These are phyloP conservation scores for Candida khao-thaluensis DNA, from an alignment of 805 yeast genomes.

Conservation along the genomic window DNA sequence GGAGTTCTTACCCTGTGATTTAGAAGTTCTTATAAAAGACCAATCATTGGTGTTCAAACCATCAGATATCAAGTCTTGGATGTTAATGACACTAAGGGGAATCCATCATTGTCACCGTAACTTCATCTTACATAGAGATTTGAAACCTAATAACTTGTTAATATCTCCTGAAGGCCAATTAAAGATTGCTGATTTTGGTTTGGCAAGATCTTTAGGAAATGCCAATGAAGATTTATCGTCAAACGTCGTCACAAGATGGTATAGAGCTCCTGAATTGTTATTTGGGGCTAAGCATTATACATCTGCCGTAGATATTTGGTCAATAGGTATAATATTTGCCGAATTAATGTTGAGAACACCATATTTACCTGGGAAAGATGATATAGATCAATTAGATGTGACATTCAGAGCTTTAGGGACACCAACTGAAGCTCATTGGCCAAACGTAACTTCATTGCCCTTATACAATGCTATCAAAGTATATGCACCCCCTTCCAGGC, in stretches of 20 bases:
- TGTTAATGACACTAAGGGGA: constrained; percentile 91
- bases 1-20: constrained; percentile 84
- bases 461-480: constrained; percentile 68
- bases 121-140: constrained; percentile 85
- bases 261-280: constrained; percentile 87
- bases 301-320: constrained; percentile 55
- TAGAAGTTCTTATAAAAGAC: constrained; percentile 87
- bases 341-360: constrained; percentile 95
- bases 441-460: constrained; percentile 78
- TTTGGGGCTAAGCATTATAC: constrained; percentile 93
- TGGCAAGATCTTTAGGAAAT: constrained; percentile 80
- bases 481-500: constrained; percentile 81
- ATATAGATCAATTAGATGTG: constrained; percentile 85
- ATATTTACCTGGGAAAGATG: constrained; percentile 89
- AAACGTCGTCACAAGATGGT: constrained; percentile 97
- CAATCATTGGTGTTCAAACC: constrained; percentile 71
- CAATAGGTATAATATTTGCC: constrained; percentile 71
- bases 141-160: constrained; percentile 88
- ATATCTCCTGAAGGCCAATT: constrained; percentile 84
- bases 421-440: constrained; percentile 91
- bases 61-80: constrained; percentile 90
- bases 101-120: constrained; percentile 94
- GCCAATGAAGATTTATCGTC: constrained; percentile 77
- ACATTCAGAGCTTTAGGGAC: constrained; percentile 96
- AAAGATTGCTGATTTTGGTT: constrained; percentile 96